A percentile compares a stretch with the other conserved stretches of the same genome.
Conservation (phyloP, 2,329 filamentous ascomycete genomes). For the Cordyceps cateniannulata region DNA sequence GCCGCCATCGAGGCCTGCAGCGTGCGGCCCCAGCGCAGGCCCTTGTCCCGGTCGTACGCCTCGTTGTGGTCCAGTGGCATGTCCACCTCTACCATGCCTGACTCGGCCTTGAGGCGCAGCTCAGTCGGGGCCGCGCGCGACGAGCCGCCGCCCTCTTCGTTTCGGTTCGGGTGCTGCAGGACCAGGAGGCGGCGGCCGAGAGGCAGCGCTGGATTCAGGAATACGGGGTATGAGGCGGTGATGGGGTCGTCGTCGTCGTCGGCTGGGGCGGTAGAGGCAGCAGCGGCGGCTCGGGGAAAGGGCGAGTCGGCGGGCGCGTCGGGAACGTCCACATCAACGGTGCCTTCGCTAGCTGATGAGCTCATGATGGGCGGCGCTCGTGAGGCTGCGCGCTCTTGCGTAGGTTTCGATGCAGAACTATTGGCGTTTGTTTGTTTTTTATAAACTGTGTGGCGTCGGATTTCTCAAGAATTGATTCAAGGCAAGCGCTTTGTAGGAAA, state of each 20-base stretch:
- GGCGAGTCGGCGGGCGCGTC: slow-evolving; percentile 1
- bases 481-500: background rate
- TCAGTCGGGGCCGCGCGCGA: slow-evolving; percentile 52
- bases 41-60: slow-evolving; percentile 80
- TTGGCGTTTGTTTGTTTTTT: background rate
- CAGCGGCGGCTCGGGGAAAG: background rate
- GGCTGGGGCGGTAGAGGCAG: background rate
- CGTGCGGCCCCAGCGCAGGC: slow-evolving; percentile 74
- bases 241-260: slow-evolving; percentile 52
- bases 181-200: slow-evolving; percentile 63
- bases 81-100: slow-evolving; percentile 87
- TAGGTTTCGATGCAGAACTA: background rate
- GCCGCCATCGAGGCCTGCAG: slow-evolving; percentile 54
- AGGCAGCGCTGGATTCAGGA: slow-evolving; percentile 68
- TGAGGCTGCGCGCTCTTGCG: background rate
- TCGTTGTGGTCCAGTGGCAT: slow-evolving; percentile 67
- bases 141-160: slow-evolving; percentile 40
- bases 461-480: background rate
- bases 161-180: slow-evolving; percentile 82
- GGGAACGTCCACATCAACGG: slow-evolving; percentile 2
- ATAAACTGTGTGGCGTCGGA: background rate
- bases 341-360: background rate
- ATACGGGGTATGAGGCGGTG: slow-evolving; percentile 73
- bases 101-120: slow-evolving; percentile 73
- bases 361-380: background rate